Conservation (phyloP, 345 rosid species). For the Adansonia digitata region DNA sequence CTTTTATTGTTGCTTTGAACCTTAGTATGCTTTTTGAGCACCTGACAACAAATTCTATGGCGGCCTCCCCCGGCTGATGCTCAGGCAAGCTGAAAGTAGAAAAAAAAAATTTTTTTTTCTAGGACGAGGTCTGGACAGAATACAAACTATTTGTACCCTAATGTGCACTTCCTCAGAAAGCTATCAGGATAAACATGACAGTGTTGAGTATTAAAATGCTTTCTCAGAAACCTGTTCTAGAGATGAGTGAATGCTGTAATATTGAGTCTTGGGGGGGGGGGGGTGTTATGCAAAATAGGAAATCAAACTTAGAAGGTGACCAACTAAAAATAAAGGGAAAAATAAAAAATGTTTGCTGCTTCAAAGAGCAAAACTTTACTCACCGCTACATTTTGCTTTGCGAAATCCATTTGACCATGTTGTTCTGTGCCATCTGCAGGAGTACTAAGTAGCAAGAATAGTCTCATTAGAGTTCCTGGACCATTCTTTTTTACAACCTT, state of each 20-base stretch:
- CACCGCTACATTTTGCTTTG: constrained; percentile 8
- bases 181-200: too few species aligned
- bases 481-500: constrained; percentile 81
- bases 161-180: too few species aligned
- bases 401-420: too few species aligned
- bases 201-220: too few species aligned
- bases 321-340: too few species aligned
- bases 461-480: constrained; percentile 72
- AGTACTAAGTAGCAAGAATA: constrained; percentile 53
- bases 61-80: background rate
- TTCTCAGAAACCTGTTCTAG: too few species aligned
- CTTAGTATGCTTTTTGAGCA: background rate
- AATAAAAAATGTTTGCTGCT: background rate
- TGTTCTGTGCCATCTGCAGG: constrained; percentile 31
- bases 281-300: background rate
- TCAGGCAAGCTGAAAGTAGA: background rate
- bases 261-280: background rate
- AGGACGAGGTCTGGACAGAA: too few species aligned
- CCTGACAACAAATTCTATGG: background rate
- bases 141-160: too few species aligned
- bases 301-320: background rate
- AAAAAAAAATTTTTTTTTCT: too few species aligned
- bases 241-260: background rate
- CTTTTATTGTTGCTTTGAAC: background rate
- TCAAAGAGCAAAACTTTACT: constrained; percentile 14